These are phyloP conservation scores for Amanita rubescens DNA, from an alignment of 768 basidiomycete genomes.

Conservation along the genomic window DNA sequence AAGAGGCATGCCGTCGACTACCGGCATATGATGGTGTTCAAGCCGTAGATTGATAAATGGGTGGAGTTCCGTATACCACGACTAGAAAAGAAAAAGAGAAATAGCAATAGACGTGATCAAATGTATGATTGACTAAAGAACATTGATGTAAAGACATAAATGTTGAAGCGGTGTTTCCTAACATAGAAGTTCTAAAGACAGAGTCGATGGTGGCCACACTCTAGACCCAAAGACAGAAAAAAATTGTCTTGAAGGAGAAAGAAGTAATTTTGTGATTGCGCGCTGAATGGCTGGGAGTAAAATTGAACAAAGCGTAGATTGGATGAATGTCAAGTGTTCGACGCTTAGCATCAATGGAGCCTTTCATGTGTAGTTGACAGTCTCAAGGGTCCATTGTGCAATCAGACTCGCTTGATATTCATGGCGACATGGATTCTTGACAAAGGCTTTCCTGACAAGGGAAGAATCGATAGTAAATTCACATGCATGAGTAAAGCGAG, in stretches of 20 bases:
- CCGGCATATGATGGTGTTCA: slow-evolving; percentile 86
- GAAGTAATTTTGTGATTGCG: too few relatives aligned
- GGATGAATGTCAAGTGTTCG: background rate
- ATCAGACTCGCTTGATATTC: background rate
- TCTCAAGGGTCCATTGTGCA: background rate
- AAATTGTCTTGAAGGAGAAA: background rate
- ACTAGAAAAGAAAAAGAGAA: background rate
- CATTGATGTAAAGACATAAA: background rate
- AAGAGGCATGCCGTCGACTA: slow-evolving; percentile 60
- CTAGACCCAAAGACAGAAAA: background rate
- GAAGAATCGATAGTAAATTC: background rate
- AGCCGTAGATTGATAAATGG: slow-evolving; percentile 47
- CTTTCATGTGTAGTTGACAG: background rate
- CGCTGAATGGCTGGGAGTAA: background rate
- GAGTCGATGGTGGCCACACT: background rate
- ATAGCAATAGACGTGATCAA: slow-evolving; percentile 2
- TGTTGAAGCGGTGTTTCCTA: slow-evolving; percentile 1
- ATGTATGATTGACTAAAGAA: slow-evolving; percentile 1
- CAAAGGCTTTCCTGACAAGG: background rate
- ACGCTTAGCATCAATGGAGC: background rate
- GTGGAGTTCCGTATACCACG: background rate
- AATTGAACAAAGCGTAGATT: background rate
- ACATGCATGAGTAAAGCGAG: slow-evolving; percentile 6
- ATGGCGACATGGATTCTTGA: background rate
- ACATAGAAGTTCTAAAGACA: background rate